Evolutionary conservation across 176 grass and related monocot genomes (phyloP), one percentile per base, ranked within the genome.

Genomic region (Otatea glauca): DNA sequence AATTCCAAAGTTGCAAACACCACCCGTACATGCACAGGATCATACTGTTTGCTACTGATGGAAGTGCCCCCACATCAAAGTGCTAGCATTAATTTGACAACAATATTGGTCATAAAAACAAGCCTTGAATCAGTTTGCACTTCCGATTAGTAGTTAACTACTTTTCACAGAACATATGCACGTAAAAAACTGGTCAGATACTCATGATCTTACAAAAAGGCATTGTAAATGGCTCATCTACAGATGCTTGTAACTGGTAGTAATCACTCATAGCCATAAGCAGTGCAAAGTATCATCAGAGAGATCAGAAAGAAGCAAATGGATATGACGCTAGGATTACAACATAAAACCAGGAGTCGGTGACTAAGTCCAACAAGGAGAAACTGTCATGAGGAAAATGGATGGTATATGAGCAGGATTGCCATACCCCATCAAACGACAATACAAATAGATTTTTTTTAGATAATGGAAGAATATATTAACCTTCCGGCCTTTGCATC

Each of bases 381-480:
- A 70, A 70, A 71, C 23, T 77, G 44, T 18, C 51, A 39, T 81
- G 63, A 70, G 34, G 2, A 53, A 86, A 89, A 55, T 18, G 51
- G 70, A 80, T 80, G 17, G 62, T n/a, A 32, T 81, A 55, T 74
- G 0, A 9, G 21, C 71, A 86, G 81, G 62, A 16, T 74, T 62
- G 49, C 77, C 47, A 83, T 29, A 53, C 56, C n/a, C n/a, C n/a
- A n/a, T n/a, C n/a, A n/a, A n/a, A n/a, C n/a, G n/a, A n/a, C n/a
- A n/a, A n/a, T n/a, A n/a, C n/a, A n/a, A n/a, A n/a, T n/a, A n/a
- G n/a, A n/a, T n/a, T n/a, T n/a, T n/a, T n/a, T n/a, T n/a, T n/a
- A n/a, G n/a, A n/a, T n/a, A n/a, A n/a, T n/a, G n/a, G n/a, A n/a
- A n/a, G n/a, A n/a, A n/a, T n/a, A n/a, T n/a, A n/a, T n/a, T n/a